Evolutionary conservation across 2,329 filamentous ascomycete species (phyloP).

Genomic region (Talaromyces verruculosus): DNA sequence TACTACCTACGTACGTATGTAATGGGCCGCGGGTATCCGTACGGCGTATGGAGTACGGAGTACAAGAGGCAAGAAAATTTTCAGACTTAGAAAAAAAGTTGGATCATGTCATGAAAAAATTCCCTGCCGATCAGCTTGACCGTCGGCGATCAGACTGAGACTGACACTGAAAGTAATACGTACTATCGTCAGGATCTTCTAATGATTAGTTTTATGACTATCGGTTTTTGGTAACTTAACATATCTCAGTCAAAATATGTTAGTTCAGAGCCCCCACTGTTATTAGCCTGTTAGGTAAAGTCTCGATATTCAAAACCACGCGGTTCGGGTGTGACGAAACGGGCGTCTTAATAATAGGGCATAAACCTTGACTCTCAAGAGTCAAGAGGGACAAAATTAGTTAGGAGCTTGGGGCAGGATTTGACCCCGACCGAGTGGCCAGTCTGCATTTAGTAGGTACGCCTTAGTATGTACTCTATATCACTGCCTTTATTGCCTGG

Average conservation of each 20-base stretch:
- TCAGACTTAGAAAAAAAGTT: not conserved
- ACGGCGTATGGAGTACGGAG: not conserved
- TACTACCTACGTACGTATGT: not conserved
- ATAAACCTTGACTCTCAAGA: not conserved
- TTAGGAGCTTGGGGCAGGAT: constrained; percentile 10
- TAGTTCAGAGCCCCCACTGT: not conserved
- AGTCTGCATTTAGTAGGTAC: not conserved
- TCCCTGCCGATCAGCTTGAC: constrained; percentile 7
- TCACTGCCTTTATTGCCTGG: not conserved
- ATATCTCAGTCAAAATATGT: not conserved
- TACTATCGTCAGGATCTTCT: constrained; percentile 3
- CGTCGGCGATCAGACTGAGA: not conserved
- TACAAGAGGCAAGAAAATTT: not conserved
- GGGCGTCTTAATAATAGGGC: constrained; percentile 1
- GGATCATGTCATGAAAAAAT: not conserved
- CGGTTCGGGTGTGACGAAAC: constrained; percentile 14
- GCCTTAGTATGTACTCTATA: not conserved
- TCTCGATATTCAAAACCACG: constrained; percentile 12
- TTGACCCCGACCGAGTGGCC: constrained; percentile 7
- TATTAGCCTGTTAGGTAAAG: not conserved
- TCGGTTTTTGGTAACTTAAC: constrained; percentile 5
- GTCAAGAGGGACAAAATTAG: not conserved
- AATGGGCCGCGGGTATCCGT: constrained; percentile 3
- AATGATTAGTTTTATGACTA: not conserved
- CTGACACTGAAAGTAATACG: not conserved